Percentiles rank a stretch among this genome's conserved stretches.
These are phyloP conservation scores for Claviceps citrina DNA, from an alignment of 2,329 filamentous ascomycete genomes.

Conservation along the genomic window DNA sequence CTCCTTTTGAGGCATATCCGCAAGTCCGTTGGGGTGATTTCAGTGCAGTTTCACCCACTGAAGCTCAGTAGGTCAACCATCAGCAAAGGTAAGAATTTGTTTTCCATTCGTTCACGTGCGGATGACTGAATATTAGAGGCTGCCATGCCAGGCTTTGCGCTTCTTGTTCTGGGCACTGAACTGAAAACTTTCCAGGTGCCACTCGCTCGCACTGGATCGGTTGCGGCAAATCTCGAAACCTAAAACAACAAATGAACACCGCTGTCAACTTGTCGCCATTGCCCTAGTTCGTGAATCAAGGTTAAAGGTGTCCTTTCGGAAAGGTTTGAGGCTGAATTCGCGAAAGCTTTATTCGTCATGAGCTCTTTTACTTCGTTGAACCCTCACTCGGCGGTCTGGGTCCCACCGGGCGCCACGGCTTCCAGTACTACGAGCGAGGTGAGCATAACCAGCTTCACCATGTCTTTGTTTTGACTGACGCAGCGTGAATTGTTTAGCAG, in stretches of 20 bases:
- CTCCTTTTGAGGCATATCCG: too few relatives aligned
- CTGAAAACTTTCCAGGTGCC: not conserved
- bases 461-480: not conserved
- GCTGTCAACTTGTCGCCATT: not conserved
- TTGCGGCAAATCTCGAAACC: too few relatives aligned
- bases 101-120: not conserved
- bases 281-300: not conserved
- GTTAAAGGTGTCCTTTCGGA: not conserved
- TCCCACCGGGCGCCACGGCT: not conserved
- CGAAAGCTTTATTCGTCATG: not conserved
- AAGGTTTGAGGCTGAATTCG: too few relatives aligned
- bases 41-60: too few relatives aligned
- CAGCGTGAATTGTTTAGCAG: not conserved
- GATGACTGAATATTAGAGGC: too few relatives aligned
- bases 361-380: conserved; percentile 1
- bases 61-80: not conserved
- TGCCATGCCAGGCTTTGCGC: not conserved
- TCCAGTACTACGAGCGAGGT: conserved; percentile 5
- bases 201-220: not conserved
- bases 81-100: not conserved
- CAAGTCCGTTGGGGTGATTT: too few relatives aligned
- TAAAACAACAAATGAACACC: not conserved
- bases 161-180: not conserved
- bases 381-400: conserved; percentile 4
- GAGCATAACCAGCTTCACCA: not conserved